Evolutionary conservation across 2,329 filamentous ascomycete genomes (phyloP), one percentile per base, ranked within the genome.

Genomic region (Cladosporium velox): DNA sequence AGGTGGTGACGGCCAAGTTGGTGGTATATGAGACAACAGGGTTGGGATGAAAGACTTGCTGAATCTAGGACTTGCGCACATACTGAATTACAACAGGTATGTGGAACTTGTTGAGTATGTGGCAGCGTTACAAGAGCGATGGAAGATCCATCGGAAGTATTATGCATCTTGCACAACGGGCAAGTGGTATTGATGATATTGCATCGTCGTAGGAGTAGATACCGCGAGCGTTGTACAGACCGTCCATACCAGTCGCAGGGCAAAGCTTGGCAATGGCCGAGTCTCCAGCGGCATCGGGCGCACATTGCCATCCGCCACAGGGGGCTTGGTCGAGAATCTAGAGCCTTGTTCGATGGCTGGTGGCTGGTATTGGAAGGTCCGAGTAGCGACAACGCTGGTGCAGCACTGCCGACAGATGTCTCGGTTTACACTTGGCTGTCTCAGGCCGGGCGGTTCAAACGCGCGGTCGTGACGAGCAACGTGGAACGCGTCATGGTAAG

Each of bases 41-140:
- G 61, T 64, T 64, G 61, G 61, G 61, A 41, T n/a, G 34, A 44
- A 55, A 30, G 51, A 44, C 51, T 30, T 55, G 49, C 51, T 57
- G 35, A 64, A 52, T 52, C 51, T 32, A 64, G 52, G 34, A 44
- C 41, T 4, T 26, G 21, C 38, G 21, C 24, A 47, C 41, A 24
- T 5, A 12, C 41, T 21, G n/a, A 21, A 12, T 4, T 11, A 24
- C n/a, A 47, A 21, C 41, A 47, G 8, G n/a, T 7, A 12, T 10
- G n/a, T 4, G n/a, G 41, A 10, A 24, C n/a, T 24, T 47, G 41
- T 10, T 24, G 41, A 21, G 7, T 21, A 44, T 4, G 6, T 21
- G 38, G 38, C 18, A 44, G 7, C 8, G 18, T n/a, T 7, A 10
- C 38, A 44, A n/a, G 38, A 18, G 6, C 14, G 14, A 41, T 41